Base-by-base conservation (phyloP, 169 alveolate genomes). In the Perkinsus olseni region DNA sequence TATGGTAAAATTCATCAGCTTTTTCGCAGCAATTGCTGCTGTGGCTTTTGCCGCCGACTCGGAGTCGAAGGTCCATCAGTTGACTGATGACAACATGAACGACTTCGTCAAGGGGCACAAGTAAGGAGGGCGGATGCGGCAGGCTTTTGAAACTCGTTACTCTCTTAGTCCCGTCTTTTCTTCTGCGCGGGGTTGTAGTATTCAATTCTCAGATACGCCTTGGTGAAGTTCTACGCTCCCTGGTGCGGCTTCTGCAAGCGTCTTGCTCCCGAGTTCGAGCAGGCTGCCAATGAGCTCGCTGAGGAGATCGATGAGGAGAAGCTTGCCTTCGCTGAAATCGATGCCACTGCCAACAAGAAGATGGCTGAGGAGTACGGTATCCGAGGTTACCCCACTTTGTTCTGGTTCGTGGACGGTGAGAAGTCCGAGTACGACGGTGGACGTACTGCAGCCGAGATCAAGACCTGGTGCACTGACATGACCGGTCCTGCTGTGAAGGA, bases 161-260 rank as follows among this genome's bases (percentile, higher is more conserved):
- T n/a, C n/a, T n/a, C n/a, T n/a, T n/a, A n/a, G n/a, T n/a, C n/a
- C n/a, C n/a, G 31, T 24, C 17, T 24, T 21, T 62, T 24, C 37
- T 62, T 24, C 37, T 62, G 17, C 82, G 37, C 17, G 82, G 3
- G 50, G 11, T 40, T 40, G 50, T 40, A 11, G 11, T 40, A 40
- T 40, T 40, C 11, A 3, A 3, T 40, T 11, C 3, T 40, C 82
- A 62, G 82, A 28, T 62, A 96, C 92, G 95, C 96, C 4, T 94
- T 97, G 38, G 96, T 97, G 91, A 96, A 96, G 93, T 97, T 97
- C 95, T 97, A 95, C 91, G 98, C 98, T 48, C 98, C 97, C 50
- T 96, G 98, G 98, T 98, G 99, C 91, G 98, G 97, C 11, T 98
- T 96, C 96, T 98, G 99, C 93, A 96, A 97, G 94, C 74, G 94